These are phyloP conservation scores for Termitomyces sp. DNA, from an alignment of 1,284 basidiomycete genomes.

Conservation along the genomic window DNA sequence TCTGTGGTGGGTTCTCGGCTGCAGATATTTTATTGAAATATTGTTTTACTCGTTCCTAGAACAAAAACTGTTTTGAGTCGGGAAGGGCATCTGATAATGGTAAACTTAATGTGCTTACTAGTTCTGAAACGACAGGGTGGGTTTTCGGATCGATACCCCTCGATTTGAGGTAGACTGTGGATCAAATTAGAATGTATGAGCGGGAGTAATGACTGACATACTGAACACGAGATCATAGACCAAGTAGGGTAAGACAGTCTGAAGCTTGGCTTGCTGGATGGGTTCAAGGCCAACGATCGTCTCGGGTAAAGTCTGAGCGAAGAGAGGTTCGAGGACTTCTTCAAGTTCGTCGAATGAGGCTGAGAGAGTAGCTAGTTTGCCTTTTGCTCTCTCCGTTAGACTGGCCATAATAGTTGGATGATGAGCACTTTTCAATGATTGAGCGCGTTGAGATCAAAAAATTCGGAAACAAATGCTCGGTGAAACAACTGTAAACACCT, in stretches of 20 bases:
- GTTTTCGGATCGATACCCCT: conserved; percentile 72
- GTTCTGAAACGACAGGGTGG: conserved; percentile 68
- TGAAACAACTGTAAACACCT: conserved; percentile 28
- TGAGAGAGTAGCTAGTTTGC: conserved; percentile 47
- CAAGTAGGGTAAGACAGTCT: conserved; percentile 71
- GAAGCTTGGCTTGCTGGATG: conserved; percentile 76
- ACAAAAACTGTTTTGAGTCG: conserved; percentile 3
- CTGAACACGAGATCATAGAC: conserved; percentile 81
- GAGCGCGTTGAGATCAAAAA: conserved; percentile 9
- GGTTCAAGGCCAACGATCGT: conserved; percentile 58
- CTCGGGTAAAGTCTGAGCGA: conserved; percentile 62
- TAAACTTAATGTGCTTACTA: conserved; percentile 42
- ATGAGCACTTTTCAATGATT: background rate
- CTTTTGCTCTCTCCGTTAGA: conserved; percentile 51
- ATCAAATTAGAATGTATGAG: conserved; percentile 10
- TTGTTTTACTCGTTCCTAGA: conserved; percentile 64
- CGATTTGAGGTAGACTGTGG: conserved; percentile 70
- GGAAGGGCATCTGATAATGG: background rate
- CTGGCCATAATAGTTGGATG: conserved; percentile 39
- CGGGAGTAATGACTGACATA: conserved; percentile 30
- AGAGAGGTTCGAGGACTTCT: conserved; percentile 53
- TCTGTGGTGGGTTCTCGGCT: conserved; percentile 61
- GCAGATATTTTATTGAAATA: conserved; percentile 79
- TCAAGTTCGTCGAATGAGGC: conserved; percentile 65
- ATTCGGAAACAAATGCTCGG: conserved; percentile 8